Base-by-base conservation (phyloP, 73 alveolate genomes). In the Paramecium sonneborni region DNA sequence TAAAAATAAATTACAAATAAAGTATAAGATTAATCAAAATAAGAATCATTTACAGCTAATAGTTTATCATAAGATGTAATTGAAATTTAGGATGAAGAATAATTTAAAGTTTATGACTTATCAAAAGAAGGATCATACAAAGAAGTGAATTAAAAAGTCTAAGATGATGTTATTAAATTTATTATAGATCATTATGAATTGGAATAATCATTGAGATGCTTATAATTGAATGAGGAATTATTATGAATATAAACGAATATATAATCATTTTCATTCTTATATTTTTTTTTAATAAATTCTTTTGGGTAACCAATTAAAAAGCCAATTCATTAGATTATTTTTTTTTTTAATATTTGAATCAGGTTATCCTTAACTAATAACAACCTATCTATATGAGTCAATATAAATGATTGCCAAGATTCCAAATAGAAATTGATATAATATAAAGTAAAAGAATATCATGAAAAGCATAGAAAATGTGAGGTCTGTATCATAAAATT, bases 341-440 rank as follows among this genome's bases (percentile, higher is more conserved):
- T 52, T 52, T 52, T 52, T 52, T 5, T n/a, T 11, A n/a, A 52
- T 52, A n/a, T 52, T 52, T 18, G 68, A 52, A 11, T 52, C 68
- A 18, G 68, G 68, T 20, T 52, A 52, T 5, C 68, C 68, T 52
- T 52, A 52, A 9, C 68, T 52, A 12, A 52, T 52, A 18, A 52
- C 68, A 1, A 52, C 68, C 21, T 41, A 46, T 34, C 90, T 79
- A 79, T 79, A 79, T 11, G 90, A 79, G 55, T 79, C 90, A 0
- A 79, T 79, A 24, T 79, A 79, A 12, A 79, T 79, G 28, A 79
- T 62, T 7, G 90, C 90, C 55, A 79, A 43, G 10, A 79, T 79
- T 21, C 55, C 55, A 23, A 39, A 79, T 35, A 79, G 46, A 43
- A 79, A 79, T 24, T 28, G 24, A 24, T 21, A 46, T 11, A 79